Evolutionary conservation across 208 protist genomes (phyloP).

Genomic region (Vickermania spadyakhi): DNA sequence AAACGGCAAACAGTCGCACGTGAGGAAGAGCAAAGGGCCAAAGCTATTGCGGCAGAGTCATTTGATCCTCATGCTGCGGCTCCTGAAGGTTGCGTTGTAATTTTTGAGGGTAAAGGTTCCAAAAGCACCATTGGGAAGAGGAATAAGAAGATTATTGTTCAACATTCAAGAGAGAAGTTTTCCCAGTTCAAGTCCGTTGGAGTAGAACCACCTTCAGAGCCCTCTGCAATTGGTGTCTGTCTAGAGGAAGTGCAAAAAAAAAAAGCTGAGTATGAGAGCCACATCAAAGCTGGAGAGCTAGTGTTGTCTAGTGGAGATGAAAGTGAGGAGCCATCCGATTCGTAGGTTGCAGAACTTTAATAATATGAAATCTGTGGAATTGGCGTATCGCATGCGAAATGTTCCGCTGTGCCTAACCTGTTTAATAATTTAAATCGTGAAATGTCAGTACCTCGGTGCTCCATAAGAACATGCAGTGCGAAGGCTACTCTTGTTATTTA

Average conservation of each 20-base stretch:
- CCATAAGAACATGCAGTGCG: no score
- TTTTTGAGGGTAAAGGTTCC: constrained; percentile 69
- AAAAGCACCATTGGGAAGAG: constrained; percentile 14
- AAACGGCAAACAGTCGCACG: constrained; percentile 48
- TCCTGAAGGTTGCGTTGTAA: constrained; percentile 49
- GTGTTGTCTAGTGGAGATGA: constrained; percentile 57
- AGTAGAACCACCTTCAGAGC: constrained; percentile 33
- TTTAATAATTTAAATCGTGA: no score
- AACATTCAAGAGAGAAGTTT: constrained; percentile 64
- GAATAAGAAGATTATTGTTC: constrained; percentile 17
- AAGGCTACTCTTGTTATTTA: no score
- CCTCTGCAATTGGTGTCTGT: constrained; percentile 29
- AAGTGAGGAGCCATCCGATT: no score
- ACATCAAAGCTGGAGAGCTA: constrained; percentile 32
- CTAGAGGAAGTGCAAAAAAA: constrained; percentile 32
- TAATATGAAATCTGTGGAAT: no score
- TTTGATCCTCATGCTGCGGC: constrained; percentile 52
- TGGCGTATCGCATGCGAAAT: no score
- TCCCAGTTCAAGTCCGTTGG: constrained; percentile 44
- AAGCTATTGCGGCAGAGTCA: constrained; percentile 30
- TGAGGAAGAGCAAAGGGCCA: constrained; percentile 43
- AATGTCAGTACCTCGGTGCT: no score
- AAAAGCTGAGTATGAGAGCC: constrained; percentile 40
- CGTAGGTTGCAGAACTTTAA: no score
- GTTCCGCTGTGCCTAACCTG: no score